A percentile compares a stretch with the other conserved stretches of the same genome.
These are phyloP conservation scores for Paxillus involutus DNA, from an alignment of 768 basidiomycete genomes.

Conservation along the genomic window DNA sequence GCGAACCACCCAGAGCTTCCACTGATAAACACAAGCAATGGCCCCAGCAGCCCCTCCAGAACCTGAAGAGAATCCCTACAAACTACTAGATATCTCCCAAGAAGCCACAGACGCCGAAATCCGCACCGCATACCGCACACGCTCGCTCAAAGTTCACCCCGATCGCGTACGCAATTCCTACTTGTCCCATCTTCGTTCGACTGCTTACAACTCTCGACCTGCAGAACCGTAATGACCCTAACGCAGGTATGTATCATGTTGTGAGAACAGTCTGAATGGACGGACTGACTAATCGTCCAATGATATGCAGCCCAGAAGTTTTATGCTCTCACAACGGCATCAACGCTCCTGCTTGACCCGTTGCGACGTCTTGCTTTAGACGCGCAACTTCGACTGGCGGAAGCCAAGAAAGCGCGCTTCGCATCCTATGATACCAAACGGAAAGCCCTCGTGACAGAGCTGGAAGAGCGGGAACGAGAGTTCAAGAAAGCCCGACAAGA, in stretches of 20 bases:
- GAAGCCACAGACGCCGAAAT: conserved; percentile 80
- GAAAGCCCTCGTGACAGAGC: conserved; percentile 71
- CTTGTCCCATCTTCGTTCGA: conserved; percentile 14
- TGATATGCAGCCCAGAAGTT: conserved; percentile 62
- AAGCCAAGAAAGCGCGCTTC: conserved; percentile 69
- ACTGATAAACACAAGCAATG: conserved; percentile 14
- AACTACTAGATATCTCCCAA: conserved; percentile 56
- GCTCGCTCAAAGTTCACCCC: conserved; percentile 84
- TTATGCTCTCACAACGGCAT: conserved; percentile 80
- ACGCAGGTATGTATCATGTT: conserved; percentile 53
- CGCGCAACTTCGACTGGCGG: conserved; percentile 70
- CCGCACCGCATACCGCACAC: conserved; percentile 73
- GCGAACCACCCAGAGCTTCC: no score
- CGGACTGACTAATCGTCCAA: not conserved
- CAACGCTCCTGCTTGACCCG: conserved; percentile 80
- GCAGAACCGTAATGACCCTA: conserved; percentile 77
- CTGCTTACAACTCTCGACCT: conserved; percentile 7
- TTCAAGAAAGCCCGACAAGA: conserved; percentile 71
- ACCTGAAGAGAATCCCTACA: conserved; percentile 73
- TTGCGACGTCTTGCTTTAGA: conserved; percentile 76
- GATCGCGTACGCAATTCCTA: conserved; percentile 59
- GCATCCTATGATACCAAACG: conserved; percentile 70
- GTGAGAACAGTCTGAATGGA: not conserved
- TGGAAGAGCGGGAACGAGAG: conserved; percentile 75
- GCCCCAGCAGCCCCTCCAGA: conserved; percentile 34